Evolutionary conservation across 2,329 filamentous ascomycete species (phyloP), one percentile per base, ranked within the genome.

Genomic region (Macrophomina pseudophaseolina): DNA sequence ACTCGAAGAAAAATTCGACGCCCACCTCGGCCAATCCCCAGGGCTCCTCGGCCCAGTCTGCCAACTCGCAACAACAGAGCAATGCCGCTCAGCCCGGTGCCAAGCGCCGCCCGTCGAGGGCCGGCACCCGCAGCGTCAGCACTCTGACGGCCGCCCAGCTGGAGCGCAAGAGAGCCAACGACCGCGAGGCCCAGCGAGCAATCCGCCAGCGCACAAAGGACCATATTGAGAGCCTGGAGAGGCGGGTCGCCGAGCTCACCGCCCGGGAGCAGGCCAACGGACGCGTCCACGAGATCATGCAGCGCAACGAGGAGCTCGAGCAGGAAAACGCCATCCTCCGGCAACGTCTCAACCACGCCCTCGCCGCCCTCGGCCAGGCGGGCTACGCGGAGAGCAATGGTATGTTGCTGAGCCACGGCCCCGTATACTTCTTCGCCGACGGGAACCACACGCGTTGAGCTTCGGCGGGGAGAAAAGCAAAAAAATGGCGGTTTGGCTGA

Each of bases 151-250:
- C 84, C 38, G 85, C 86, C 67, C 86, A 87, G 71, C 78, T 88
- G 58, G 86, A 87, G 71, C 79, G 86, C 60, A 88, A 88, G 74
- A 80, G 86, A 67, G 86, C 86, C 68, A 87, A 87, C 74, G 86
- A 88, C 73, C 81, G 86, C 68, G 86, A 88, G 74, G 85, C 86
- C 64, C 86, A 88, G 72, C 81, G 85, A 70, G 85, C 85, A 58
- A 88, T 87, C 70, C 83, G 86, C 35, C 84, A 86, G 72, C 77
- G 86, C 68, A 87, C 85, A 49, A 87, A 86, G 70, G 84, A 86
- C 69, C 85, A 86, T 73, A 87, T 87, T 68, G 85, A 87, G 69
- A 79, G 78, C 33, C 80, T 88, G n/a, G 85, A 88, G 71, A 77
- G 80, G 58, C 83, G 84, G 66, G 82, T 87, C 54, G 81, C 80